Evolutionary conservation across 306 rosid species (phyloP), one percentile per base, ranked within the genome.

Genomic region (Vicia villosa): DNA sequence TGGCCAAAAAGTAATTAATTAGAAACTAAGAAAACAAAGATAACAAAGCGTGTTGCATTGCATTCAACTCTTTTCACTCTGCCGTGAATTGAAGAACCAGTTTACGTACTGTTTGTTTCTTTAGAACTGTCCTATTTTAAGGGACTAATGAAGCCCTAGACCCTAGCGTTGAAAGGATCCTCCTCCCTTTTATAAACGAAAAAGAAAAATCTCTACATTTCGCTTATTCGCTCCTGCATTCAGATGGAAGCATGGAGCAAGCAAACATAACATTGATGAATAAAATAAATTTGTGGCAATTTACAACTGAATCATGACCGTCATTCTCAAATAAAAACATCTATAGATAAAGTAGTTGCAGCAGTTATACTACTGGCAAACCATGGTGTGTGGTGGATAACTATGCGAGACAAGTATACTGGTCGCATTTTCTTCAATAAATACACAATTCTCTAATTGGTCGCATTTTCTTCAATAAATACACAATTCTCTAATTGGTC

Each of bases 1-100:
- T 54, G 19, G 21, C 72, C 73, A 58, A 55, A 78, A 5, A 32
- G 38, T 11, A 21, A 40, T 10, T 21, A 20, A 66, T 77, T 63
- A 78, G 76, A 68, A 57, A 65, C 54, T 17, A 49, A 52, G 20
- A 66, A 34, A 62, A 54, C 38, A 38, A 60, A 43, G n/a, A 16
- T 30, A 47, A 43, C 15, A 57, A 47, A 50, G 63, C 22, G 17
- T 5, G 7, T 54, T 66, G 67, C 28, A 37, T 19, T 11, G 4
- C 32, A 15, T 38, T 62, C 49, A 7, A 34, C 38, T 34, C 38
- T 34, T 32, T 32, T 34, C 11, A 6, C 32, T 62, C 34, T 19
- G 30, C 19, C 68, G 14, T 62, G 11, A 28, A 20, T 40, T 62
- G 17, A 62, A 61, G 49, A 62, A 62, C 30, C 5, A 34, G 14